A percentile compares a stretch with the other conserved stretches of the same genome.
These are phyloP conservation scores for Colletotrichum sp. DNA, from an alignment of 2,329 filamentous ascomycete genomes.

Conservation along the genomic window DNA sequence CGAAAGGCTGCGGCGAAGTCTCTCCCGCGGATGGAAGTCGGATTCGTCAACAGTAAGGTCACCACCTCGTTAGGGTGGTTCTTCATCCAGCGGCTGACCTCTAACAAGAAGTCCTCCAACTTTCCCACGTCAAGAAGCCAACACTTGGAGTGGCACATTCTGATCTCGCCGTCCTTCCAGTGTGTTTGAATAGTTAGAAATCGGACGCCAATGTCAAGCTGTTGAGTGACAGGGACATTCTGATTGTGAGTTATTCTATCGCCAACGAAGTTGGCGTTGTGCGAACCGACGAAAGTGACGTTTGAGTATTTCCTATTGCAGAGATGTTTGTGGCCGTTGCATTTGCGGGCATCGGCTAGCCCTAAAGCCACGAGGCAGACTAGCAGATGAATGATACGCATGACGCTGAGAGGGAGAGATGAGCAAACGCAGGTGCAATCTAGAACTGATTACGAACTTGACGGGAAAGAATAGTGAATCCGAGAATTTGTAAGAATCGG, in stretches of 20 bases:
- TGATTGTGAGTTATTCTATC: neutral
- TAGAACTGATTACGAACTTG: neutral
- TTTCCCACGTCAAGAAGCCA: neutral
- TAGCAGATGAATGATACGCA: neutral
- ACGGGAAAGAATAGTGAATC: fast-evolving
- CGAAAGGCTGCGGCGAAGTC: neutral
- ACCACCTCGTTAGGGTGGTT: neutral
- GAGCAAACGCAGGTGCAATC: neutral
- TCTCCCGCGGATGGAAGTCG: neutral
- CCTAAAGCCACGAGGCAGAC: neutral
- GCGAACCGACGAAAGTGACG: neutral
- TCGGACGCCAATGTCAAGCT: neutral
- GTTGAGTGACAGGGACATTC: neutral
- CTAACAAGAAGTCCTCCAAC: neutral
- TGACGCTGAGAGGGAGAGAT: neutral
- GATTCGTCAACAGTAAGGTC: neutral
- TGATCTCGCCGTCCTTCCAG: neutral
- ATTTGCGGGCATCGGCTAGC: neutral
- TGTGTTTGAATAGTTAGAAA: neutral
- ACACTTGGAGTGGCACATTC: neutral
- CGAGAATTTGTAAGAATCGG: too few relatives aligned
- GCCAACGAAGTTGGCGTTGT: neutral
- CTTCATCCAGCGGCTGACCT: neutral
- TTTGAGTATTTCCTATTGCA: neutral
- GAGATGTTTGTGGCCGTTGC: neutral